Evolutionary conservation across 768 basidiomycete species (phyloP).

Genomic region (Tephrocybe sp.): DNA sequence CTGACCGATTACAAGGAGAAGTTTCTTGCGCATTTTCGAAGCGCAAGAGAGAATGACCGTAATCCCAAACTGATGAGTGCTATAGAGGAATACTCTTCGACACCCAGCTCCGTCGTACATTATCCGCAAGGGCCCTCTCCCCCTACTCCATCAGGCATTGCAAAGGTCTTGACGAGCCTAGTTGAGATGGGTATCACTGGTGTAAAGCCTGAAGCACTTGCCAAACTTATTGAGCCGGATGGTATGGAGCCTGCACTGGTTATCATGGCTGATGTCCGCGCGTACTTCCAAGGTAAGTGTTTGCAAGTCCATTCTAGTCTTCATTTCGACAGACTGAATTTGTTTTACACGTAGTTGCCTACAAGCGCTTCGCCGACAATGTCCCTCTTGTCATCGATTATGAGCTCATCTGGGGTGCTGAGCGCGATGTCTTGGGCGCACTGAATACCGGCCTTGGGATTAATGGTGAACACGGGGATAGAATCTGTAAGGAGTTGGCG

Average conservation of each 20-base stretch:
- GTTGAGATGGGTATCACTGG: constrained; percentile 36
- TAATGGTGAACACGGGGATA: constrained; percentile 41
- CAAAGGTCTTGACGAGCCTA: constrained; percentile 32
- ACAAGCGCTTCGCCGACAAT: constrained; percentile 57
- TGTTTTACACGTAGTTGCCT: constrained; percentile 39
- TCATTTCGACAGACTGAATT: neutral
- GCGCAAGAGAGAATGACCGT: constrained; percentile 30
- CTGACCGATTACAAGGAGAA: constrained; percentile 43
- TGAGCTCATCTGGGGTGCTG: constrained; percentile 52
- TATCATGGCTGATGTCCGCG: constrained; percentile 72
- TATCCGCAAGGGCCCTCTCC: neutral
- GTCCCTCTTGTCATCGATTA: constrained; percentile 55
- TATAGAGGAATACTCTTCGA: constrained; percentile 20
- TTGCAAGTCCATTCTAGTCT: neutral
- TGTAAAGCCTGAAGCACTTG: constrained; percentile 38
- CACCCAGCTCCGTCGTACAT: neutral
- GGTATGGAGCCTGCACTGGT: constrained; percentile 50
- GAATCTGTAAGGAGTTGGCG: constrained; percentile 48
- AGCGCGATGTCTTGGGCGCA: constrained; percentile 39
- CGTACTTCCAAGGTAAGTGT: constrained; percentile 70
- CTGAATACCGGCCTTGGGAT: constrained; percentile 51
- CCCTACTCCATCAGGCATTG: constrained; percentile 22
- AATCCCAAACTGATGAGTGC: constrained; percentile 22
- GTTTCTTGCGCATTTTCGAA: constrained; percentile 49
- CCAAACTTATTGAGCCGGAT: constrained; percentile 49